These are phyloP conservation scores for Phylloboletellus chloephorus DNA, from an alignment of 1,284 basidiomycete genomes.

Conservation along the genomic window DNA sequence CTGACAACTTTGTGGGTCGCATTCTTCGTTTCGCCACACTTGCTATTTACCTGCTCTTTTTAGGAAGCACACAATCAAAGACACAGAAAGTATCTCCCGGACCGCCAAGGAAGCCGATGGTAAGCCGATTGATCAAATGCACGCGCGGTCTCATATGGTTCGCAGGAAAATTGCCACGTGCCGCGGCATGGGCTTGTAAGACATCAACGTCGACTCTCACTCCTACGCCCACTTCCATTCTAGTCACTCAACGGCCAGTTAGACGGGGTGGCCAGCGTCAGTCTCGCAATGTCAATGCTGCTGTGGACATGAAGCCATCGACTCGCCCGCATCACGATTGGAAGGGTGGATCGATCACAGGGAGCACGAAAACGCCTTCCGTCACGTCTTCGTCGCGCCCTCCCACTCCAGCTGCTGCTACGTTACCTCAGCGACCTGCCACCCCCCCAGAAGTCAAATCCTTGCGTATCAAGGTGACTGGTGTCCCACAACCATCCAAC, in stretches of 20 bases:
- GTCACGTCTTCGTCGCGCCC: constrained; percentile 62
- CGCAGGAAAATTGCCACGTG: constrained; percentile 60
- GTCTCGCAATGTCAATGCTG: constrained; percentile 31
- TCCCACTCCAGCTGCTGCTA: constrained; percentile 45
- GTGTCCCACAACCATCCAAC: constrained; percentile 35
- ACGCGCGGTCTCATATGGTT: constrained; percentile 10
- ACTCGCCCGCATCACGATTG: constrained; percentile 35
- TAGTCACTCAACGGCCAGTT: constrained; percentile 32
- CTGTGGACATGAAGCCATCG: constrained; percentile 35
- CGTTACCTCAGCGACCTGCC: constrained; percentile 39
- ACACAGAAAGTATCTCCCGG: constrained; percentile 62
- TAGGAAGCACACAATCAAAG: constrained; percentile 85
- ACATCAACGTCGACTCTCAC: constrained; percentile 24
- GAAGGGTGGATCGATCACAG: constrained; percentile 31
- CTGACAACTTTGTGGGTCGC: constrained; percentile 74
- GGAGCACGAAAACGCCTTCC: constrained; percentile 41
- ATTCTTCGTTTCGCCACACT: constrained; percentile 7
- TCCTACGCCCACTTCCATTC: constrained; percentile 23
- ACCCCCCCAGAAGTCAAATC: constrained; percentile 44
- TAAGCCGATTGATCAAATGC: constrained; percentile 29
- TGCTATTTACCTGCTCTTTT: constrained; percentile 17
- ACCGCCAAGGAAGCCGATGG: constrained; percentile 60
- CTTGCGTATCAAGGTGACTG: constrained; percentile 37
- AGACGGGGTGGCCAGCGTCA: constrained; percentile 42
- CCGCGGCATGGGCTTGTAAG: constrained; percentile 79